Evolutionary conservation across 129 eudicot genomes (phyloP), one percentile per base, ranked within the genome.

Genomic region (Flaveria bidentis): DNA sequence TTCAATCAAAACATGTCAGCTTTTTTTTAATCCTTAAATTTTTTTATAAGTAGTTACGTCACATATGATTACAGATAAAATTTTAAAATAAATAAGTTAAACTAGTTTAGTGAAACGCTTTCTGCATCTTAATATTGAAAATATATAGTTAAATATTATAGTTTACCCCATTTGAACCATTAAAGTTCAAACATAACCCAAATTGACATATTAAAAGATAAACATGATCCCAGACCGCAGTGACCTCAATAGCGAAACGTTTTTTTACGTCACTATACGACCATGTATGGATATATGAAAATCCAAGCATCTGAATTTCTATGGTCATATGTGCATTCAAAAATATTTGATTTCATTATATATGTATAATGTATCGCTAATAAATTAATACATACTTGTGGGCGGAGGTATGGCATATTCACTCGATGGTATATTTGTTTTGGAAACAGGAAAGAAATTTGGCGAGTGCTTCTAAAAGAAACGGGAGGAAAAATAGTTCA

Each of bases 391-490:
- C 39, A 25, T 60, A 25, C 15, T 28, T 63, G 69, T 15, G 51
- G 76, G 56, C 56, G 22, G 9, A 52, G n/a, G 67, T n/a, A 41
- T 68, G 57, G 22, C 66, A 41, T 67, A 13, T 30, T 68, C 46
- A 9, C 45, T 25, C 16, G 5, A 16, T 55, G 18, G 20, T 30
- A 13, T 46, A 9, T 30, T 20, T 58, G 74, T 64, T 9, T 76
- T 44, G 15, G 7, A 42, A 42, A 56, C 79, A 92, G 97, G 98
- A 92, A 72, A 86, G 74, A 63, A 84, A 76, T 70, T 84, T 86
- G 72, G 80, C 87, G 17, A 83, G 71, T n/a, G 72, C 78, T 28
- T 46, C 83, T 8, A 87, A 82, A 74, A 62, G 74, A 68, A 89
- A 86, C 1, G 72, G 74, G 58, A 82, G 81, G 55, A 89, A 87